A percentile compares a stretch with the other conserved stretches of the same genome.
These are phyloP conservation scores for Bertia moriformis DNA, from an alignment of 2,329 filamentous ascomycete genomes.

Conservation along the genomic window DNA sequence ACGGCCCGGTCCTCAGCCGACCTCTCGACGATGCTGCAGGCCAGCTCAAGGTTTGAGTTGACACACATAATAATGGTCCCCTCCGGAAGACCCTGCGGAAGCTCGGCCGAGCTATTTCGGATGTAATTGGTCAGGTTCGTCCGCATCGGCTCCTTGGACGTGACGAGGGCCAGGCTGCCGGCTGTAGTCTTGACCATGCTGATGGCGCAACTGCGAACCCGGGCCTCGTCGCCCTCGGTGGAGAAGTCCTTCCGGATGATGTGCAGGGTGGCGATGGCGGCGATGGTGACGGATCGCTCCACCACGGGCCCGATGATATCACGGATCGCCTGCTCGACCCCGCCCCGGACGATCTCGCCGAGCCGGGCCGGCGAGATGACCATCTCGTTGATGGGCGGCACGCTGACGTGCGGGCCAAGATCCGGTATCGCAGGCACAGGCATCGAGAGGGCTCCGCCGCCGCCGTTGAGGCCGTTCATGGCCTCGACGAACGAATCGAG, in stretches of 20 bases:
- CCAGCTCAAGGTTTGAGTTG: slow-evolving; percentile 88
- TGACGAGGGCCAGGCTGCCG: slow-evolving; percentile 88
- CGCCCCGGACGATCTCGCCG: slow-evolving; percentile 66
- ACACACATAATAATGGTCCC: slow-evolving; percentile 97
- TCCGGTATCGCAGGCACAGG: slow-evolving; percentile 68
- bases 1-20: slow-evolving; percentile 87
- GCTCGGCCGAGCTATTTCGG: slow-evolving; percentile 49
- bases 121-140: slow-evolving; percentile 98
- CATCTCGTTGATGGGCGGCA: slow-evolving; percentile 70
- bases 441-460: slow-evolving; percentile 64
- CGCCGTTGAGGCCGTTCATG: slow-evolving; percentile 51
- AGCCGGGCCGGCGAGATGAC: slow-evolving; percentile 56
- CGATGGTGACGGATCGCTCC: slow-evolving; percentile 92
- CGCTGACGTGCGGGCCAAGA: slow-evolving; percentile 62
- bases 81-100: slow-evolving; percentile 75
- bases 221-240: slow-evolving; percentile 78
- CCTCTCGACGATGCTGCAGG: slow-evolving; percentile 87
- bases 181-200: slow-evolving; percentile 92
- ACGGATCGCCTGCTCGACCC: slow-evolving; percentile 76
- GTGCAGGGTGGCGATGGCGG: slow-evolving; percentile 87
- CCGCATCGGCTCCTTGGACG: slow-evolving; percentile 88
- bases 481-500: slow-evolving; percentile 58
- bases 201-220: slow-evolving; percentile 71
- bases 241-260: slow-evolving; percentile 94
- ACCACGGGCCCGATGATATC: slow-evolving; percentile 97